Evolutionary conservation across 164 flowering plant species (phyloP), one percentile per base, ranked within the genome.

Genomic region (Pachysandra terminalis): DNA sequence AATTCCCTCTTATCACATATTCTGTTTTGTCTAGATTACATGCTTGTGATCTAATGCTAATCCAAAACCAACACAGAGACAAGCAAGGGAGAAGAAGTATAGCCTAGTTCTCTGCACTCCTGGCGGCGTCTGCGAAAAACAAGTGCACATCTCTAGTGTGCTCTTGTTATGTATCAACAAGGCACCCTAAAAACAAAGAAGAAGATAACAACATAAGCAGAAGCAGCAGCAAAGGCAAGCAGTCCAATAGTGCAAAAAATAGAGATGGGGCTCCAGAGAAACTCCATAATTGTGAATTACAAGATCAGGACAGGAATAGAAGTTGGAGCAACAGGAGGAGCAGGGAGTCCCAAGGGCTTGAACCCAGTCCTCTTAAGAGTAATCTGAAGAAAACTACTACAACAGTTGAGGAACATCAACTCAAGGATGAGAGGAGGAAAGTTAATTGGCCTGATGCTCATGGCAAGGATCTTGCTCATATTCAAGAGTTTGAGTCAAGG

Each of bases 361-460:
- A 54, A 66, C 32, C 53, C 27, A 37, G 54, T 54, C 80, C 77
- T 64, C 80, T 79, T 67, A 85, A 82, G 86, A 87, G 91, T 55
- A 87, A 79, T 77, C 83, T 87, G 35, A 85, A 81, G 85, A 87
- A 81, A 64, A 23, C 69, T 25, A 23, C 69, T 25, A 32, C 73
- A 23, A n/a, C 14, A 41, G 67, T 37, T 55, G 71, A 68, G 61
- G 79, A 69, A 7, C 60, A 59, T 64, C 71, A 68, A 68, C 12
- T 7, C n/a, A 68, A 63, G 63, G 26, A 68, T 26, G 80, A 68
- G n/a, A 61, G 21, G 73, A 85, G 87, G 81, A 87, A 79, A 78
- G 91, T 87, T 26, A 87, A 66, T 56, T 87, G 91, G 91, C 79
- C 89, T 51, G 91, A 87, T 78, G 82, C 87, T 35, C 81, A 79